Percentiles rank a stretch among this genome's conserved stretches.
phyloP scores from a whole-genome alignment of 768 basidiomycete genomes.

The Auriscalpium microsporum region DNA sequence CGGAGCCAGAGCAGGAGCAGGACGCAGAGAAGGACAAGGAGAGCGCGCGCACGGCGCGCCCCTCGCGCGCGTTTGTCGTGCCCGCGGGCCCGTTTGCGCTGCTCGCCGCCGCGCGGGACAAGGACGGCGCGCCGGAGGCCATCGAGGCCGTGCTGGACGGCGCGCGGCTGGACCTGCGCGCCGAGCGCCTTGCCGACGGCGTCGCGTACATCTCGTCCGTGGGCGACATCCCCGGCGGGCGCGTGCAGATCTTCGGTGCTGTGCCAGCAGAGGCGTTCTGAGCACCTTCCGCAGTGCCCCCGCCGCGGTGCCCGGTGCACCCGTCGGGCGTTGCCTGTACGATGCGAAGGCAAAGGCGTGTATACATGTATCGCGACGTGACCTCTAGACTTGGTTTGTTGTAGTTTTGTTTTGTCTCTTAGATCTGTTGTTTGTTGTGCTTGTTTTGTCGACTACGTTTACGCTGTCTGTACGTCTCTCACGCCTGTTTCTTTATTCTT shows the following conservation, averaged over 20 bases:
- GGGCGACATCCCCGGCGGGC: conserved; percentile 8
- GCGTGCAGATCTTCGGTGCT: conserved; percentile 4
- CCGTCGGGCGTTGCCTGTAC: not conserved
- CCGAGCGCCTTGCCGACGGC: conserved; percentile 2
- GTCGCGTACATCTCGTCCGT: conserved; percentile 5
- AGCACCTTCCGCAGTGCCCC: too few species aligned
- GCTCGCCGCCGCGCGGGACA: not conserved
- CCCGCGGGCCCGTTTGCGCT: conserved; percentile 11
- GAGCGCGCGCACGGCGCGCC: not conserved
- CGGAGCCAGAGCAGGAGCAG: not conserved
- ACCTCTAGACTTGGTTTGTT: too few species aligned
- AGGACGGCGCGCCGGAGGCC: not conserved
- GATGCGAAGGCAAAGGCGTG: not conserved
- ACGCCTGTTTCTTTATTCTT: too few species aligned
- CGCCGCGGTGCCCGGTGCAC: not conserved
- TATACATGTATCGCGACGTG: too few species aligned
- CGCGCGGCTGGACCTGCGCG: conserved; percentile 5
- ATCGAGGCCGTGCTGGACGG: conserved; percentile 8
- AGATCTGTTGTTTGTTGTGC: too few species aligned
- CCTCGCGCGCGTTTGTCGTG: conserved; percentile 4
- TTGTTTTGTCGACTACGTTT: too few species aligned
- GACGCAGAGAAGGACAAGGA: not conserved
- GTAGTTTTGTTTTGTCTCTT: too few species aligned
- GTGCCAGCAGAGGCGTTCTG: not conserved
- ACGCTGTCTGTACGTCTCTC: too few species aligned